Base-by-base conservation (phyloP, 1,139 yeast genomes). In the Suhomyces choctaworum region DNA sequence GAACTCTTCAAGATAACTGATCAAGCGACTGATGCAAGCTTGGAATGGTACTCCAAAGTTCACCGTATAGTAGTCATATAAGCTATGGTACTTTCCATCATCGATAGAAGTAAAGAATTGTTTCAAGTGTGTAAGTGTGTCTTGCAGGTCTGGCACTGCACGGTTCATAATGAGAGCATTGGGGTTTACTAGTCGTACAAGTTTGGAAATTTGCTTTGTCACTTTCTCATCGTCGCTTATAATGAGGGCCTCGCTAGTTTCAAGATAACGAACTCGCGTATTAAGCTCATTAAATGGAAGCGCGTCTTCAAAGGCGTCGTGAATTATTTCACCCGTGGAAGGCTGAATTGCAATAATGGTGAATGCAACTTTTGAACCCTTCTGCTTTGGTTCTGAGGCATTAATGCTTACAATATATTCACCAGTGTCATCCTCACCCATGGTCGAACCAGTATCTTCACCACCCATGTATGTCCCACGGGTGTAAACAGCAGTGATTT, bases 381-480 rank as follows among this genome's bases (percentile, higher is more conserved):
- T 14, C 11, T 36, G 39, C 2, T 36, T 39, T 7, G 30, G 34
- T 14, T 26, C 28, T 6, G 16, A 19, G 2, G 30, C 30, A 36
- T 50, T 35, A 4, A 66, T 48, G 39, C 70, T 56, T 13, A 70
- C 44, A 30, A 66, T 54, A 53, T 57, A 65, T 40, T 60, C 52
- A 3, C 57, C 56, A 24, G 49, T 48, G 13, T 46, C 52, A 9
- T 54, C 62, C 23, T 51, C 55, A 5, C 34, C 41, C 5, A 27
- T 25, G 7, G 21, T 27, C n/a, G 39, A 40, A 7, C 37, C 35
- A 3, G 45, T 51, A 29, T 54, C 65, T 34, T 74, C 80, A 40
- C 78, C 84, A 37, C 80, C 88, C 51, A 86, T 74, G 58, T 83
- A 88, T 0, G 97, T 90, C 0, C 95, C 96, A 37, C 76, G 76